phyloP scores from a whole-genome alignment of 306 rosid genomes.

The Oemleria cerasiformis region DNA sequence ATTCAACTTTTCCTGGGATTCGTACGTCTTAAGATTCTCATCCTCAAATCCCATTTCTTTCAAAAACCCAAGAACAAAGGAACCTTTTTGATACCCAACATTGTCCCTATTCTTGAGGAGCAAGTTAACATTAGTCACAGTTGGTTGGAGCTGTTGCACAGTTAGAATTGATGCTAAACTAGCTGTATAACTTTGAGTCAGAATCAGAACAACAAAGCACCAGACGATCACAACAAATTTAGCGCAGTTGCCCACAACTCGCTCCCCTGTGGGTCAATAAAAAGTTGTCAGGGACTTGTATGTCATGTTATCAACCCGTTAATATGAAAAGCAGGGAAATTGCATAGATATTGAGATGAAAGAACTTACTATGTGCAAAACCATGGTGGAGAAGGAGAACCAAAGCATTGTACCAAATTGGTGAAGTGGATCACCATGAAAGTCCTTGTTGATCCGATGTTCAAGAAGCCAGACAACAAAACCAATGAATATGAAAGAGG shows the following conservation, averaged over 20 bases:
- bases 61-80: slow-evolving; percentile 28
- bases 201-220: slow-evolving; percentile 60
- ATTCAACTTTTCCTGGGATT: neutral
- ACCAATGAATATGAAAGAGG: slow-evolving; percentile 49
- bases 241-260: slow-evolving; percentile 56
- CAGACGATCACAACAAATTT: slow-evolving; percentile 63
- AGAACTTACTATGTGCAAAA: too few relatives aligned
- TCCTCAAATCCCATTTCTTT: neutral
- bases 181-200: slow-evolving; percentile 71
- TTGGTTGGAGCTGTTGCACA: slow-evolving; percentile 47
- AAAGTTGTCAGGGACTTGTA: too few relatives aligned
- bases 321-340: too few relatives aligned
- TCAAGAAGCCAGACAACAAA: slow-evolving; percentile 66
- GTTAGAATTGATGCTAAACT: slow-evolving; percentile 62
- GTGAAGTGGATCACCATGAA: too few relatives aligned
- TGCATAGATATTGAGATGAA: too few relatives aligned
- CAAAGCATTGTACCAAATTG: too few relatives aligned
- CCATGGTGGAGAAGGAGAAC: too few relatives aligned
- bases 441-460: slow-evolving; percentile 44
- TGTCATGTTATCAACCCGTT: too few relatives aligned
- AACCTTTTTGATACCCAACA: slow-evolving; percentile 51
- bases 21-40: neutral
- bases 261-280: slow-evolving; percentile 39
- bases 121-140: slow-evolving; percentile 32
- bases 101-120: slow-evolving; percentile 31